Percentiles rank a stretch among this genome's conserved stretches.
phyloP scores from a whole-genome alignment of 2,329 filamentous ascomycete species.

The Fusarium chuoi region DNA sequence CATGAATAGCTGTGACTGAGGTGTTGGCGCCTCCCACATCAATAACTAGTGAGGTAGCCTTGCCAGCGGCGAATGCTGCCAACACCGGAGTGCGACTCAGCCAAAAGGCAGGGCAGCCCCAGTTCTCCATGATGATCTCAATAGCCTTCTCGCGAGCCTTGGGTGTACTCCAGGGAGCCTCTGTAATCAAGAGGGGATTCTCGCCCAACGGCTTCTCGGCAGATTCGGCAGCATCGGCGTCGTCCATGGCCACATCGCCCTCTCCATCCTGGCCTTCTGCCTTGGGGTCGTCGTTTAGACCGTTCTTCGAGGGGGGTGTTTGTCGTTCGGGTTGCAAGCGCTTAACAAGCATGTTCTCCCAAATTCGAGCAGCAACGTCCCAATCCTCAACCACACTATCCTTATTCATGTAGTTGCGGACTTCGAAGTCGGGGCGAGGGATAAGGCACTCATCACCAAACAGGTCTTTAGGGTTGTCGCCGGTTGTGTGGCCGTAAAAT shows the following conservation, averaged over 20 bases:
- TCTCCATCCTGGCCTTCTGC: slow-evolving; percentile 69
- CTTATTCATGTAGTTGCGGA: slow-evolving; percentile 90
- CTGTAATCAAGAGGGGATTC: slow-evolving; percentile 91
- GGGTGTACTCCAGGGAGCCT: slow-evolving; percentile 89
- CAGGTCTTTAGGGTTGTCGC: slow-evolving; percentile 63
- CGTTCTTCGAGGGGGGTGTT: slow-evolving; percentile 77
- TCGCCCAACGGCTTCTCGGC: slow-evolving; percentile 86
- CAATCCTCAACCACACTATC: slow-evolving; percentile 96
- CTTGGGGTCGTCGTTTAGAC: slow-evolving; percentile 75
- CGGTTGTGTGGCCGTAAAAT: slow-evolving; percentile 77
- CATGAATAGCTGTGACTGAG: slow-evolving; percentile 89
- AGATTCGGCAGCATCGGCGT: slow-evolving; percentile 49
- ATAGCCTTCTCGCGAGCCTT: slow-evolving; percentile 94
- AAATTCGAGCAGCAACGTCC: slow-evolving; percentile 88
- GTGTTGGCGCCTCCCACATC: slow-evolving; percentile 91
- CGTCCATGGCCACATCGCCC: slow-evolving; percentile 70
- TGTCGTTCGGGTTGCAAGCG: slow-evolving; percentile 82
- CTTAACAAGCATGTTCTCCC: slow-evolving; percentile 92
- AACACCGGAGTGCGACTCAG: slow-evolving; percentile 89
- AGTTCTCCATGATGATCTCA: slow-evolving; percentile 96
- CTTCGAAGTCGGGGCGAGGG: slow-evolving; percentile 79
- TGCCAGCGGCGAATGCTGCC: slow-evolving; percentile 90
- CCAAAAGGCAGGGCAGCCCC: slow-evolving; percentile 96
- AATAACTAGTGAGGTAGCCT: slow-evolving; percentile 90
- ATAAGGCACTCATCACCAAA: slow-evolving; percentile 94